Evolutionary conservation across 1,284 basidiomycete genomes (phyloP), one percentile per base, ranked within the genome.

Genomic region (Puccinia brachypodii): DNA sequence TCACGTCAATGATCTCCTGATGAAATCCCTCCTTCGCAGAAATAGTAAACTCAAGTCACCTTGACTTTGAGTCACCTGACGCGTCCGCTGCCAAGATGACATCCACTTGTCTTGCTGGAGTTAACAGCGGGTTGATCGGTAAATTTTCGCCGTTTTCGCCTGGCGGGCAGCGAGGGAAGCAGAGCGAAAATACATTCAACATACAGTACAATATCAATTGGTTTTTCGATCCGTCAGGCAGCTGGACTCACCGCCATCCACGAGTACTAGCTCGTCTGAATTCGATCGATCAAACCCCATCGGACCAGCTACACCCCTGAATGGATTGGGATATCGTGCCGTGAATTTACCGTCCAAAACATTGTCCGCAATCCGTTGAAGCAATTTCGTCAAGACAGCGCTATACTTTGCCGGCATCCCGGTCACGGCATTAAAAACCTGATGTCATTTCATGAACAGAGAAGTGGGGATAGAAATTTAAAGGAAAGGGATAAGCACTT

Each of bases 41-140:
- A 85, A 2, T 88, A 86, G 0, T 88, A 2, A 88, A 88, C 85
- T 92, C 92, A 74, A 92, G 91, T 90, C 91, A 93, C 66, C 83
- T 85, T 82, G 89, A 88, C 13, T 82, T 85, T 0, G 86, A 81
- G 83, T 91, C 90, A 82, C 90, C 88, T 82, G 90, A 91, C 3
- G 88, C 88, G 84, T 94, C 93, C 8, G 92, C 85, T 1, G 90
- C 91, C 25, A 94, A 88, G 76, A 94, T 88, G 4, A 91, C 88
- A 85, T 94, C 92, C 42, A 93, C 77, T 0, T 84, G 87, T 62
- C 92, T 88, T 0, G 89, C 89, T 74, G 71, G 71, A n/a, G 53
- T 33, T 80, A 93, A 88, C 11, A 92, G 85, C 3, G 91, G 89
- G 13, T 89, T 89, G 31, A 91, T 88, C 0, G 92, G 92, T 25